Evolutionary conservation across 2,329 filamentous ascomycete genomes (phyloP).

Genomic region (Fusarium mangiferae): DNA sequence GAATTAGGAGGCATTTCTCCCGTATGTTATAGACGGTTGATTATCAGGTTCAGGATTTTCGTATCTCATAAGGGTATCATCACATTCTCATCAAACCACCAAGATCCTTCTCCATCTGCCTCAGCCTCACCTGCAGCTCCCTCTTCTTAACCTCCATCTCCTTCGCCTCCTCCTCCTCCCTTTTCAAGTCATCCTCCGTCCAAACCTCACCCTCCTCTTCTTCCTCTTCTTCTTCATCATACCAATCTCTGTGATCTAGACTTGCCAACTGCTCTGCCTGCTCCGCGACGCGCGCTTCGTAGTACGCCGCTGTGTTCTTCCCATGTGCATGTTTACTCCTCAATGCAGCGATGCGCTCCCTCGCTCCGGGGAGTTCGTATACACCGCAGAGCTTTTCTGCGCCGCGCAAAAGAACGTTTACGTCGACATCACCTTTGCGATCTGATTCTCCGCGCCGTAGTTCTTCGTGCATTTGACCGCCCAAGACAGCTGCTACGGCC

Average conservation of each 20-base stretch:
- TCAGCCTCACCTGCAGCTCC: slow-evolving; percentile 64
- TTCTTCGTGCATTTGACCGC: slow-evolving; percentile 84
- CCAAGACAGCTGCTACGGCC: slow-evolving; percentile 89
- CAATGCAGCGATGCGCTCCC: slow-evolving; percentile 78
- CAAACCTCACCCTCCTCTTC: slow-evolving; percentile 58
- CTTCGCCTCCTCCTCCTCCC: slow-evolving; percentile 74
- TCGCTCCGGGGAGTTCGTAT: slow-evolving; percentile 83
- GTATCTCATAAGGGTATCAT: slow-evolving; percentile 35
- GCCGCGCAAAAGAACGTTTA: slow-evolving; percentile 84
- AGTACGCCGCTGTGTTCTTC: slow-evolving; percentile 78
- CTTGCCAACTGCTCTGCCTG: slow-evolving; percentile 78
- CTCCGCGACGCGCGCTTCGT: slow-evolving; percentile 81
- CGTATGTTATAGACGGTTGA: background rate
- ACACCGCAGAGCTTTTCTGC: slow-evolving; percentile 92
- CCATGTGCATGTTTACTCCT: slow-evolving; percentile 78
- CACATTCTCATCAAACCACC: slow-evolving; percentile 65
- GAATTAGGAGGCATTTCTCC: background rate
- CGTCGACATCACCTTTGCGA: slow-evolving; percentile 77
- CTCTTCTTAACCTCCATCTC: slow-evolving; percentile 67
- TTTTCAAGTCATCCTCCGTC: slow-evolving; percentile 75
- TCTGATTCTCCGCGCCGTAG: slow-evolving; percentile 69
- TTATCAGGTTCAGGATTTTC: background rate
- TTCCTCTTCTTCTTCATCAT: slow-evolving; percentile 64
- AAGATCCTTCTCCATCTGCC: slow-evolving; percentile 66
- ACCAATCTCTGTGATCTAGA: slow-evolving; percentile 72